Evolutionary conservation across 345 rosid species (phyloP), one percentile per base, ranked within the genome.

Genomic region (Passiflora organensis): DNA sequence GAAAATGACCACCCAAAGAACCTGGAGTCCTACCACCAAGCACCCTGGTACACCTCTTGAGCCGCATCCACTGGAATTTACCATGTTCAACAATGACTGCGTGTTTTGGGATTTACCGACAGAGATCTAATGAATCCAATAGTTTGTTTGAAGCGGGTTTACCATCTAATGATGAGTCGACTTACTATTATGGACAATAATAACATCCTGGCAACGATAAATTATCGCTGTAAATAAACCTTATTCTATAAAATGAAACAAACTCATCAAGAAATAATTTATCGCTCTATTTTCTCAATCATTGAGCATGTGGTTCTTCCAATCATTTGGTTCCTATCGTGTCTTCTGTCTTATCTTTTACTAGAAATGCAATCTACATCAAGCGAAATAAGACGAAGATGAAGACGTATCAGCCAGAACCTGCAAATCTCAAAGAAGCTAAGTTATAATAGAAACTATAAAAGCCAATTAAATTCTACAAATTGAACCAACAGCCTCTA

Each of bases 341-440:
- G 64, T 54, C 41, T 63, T 47, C 50, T 36, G 43, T 10, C 14
- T 39, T 4, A 4, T 32, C 43, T 42, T 58, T 58, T 19, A 8
- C 53, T 60, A 65, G 11, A 14, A 58, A 36, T 20, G 62, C 32
- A 22, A 53, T 23, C 32, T 60, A 44, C 36, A 49, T 91, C 89
- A 93, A 66, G 99, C 95, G 44, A 93, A 93, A 67, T 89, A 93
- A 1, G 99, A 93, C 0, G 99, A 86, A 0, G 99, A 89, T 0
- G 99, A 89, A 9, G 95, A 82, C 18, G 96, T 89, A 71, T 93
- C 99, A 0, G 99, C 95, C 73, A 93, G 79, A 65, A 93, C 78
- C 96, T 93, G 96, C 73, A 77, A 70, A 42, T 48, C 56, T 58
- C 18, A 59, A 56, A 55, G 6, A 43, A 43, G 38, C 6, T 53